A percentile compares a stretch with the other conserved stretches of the same genome.
These are phyloP conservation scores for Xerocomellus amylosporus DNA, from an alignment of 768 basidiomycete species.

Conservation along the genomic window DNA sequence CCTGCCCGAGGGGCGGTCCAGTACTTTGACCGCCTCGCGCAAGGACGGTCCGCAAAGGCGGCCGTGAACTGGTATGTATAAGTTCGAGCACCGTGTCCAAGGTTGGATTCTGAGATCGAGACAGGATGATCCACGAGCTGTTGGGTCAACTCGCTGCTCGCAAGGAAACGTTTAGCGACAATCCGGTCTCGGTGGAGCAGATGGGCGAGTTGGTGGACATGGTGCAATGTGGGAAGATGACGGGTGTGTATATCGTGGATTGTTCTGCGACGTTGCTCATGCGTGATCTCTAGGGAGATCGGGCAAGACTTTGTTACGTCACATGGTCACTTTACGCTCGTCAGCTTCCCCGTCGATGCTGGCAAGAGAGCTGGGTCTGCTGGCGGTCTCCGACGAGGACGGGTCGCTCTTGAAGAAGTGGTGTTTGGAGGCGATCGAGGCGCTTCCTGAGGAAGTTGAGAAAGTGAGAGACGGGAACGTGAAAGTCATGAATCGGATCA, in stretches of 20 bases:
- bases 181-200: constrained; percentile 57
- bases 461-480: constrained; percentile 65
- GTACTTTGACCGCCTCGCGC: constrained; percentile 75
- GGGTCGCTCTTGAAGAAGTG: constrained; percentile 46
- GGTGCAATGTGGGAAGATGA: constrained; percentile 62
- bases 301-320: constrained; percentile 71
- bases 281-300: constrained; percentile 56
- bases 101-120: background rate
- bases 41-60: constrained; percentile 58
- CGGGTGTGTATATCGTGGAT: constrained; percentile 44
- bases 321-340: constrained; percentile 52
- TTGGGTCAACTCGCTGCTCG: constrained; percentile 71
- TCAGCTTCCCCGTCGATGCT: constrained; percentile 40
- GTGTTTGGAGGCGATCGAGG: constrained; percentile 62
- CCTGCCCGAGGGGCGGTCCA: constrained; percentile 52
- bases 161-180: constrained; percentile 53
- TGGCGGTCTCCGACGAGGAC: constrained; percentile 37
- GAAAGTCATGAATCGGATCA: constrained; percentile 61
- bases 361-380: constrained; percentile 49
- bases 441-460: constrained; percentile 63
- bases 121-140: constrained; percentile 86
- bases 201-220: constrained; percentile 79
- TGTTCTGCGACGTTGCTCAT: background rate
- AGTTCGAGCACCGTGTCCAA: background rate
- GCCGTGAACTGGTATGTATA: constrained; percentile 79